phyloP scores from a whole-genome alignment of 257 asterid species.

The Jasminum sambac region DNA sequence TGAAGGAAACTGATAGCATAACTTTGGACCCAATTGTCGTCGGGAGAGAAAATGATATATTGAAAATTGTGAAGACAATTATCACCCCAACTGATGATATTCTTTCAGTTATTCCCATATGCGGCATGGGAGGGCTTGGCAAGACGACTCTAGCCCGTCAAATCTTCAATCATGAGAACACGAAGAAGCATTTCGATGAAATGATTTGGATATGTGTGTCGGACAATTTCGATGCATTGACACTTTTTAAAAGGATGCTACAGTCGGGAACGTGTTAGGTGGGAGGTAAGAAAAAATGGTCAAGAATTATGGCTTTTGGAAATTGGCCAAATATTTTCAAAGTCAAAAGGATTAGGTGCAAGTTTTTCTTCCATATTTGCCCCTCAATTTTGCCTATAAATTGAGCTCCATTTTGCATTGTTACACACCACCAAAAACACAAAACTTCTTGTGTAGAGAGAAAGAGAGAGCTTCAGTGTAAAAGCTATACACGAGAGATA shows the following conservation, averaged over 20 bases:
- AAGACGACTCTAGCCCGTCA: not conserved
- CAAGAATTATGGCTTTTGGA: no score
- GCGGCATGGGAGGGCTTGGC: not conserved
- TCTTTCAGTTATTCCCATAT: not conserved
- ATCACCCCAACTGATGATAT: not conserved
- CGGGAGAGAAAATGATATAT: constrained; percentile 25
- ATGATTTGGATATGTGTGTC: not conserved
- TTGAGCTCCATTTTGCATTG: no score
- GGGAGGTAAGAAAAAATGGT: no score
- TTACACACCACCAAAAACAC: no score
- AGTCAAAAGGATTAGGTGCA: no score
- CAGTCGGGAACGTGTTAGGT: no score
- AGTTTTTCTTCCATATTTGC: no score
- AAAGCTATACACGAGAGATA: no score
- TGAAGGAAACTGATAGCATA: constrained; percentile 15
- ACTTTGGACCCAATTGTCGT: constrained; percentile 11
- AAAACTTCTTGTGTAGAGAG: no score
- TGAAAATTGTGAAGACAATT: not conserved
- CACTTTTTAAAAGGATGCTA: not conserved
- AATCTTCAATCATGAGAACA: not conserved
- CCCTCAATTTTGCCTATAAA: no score
- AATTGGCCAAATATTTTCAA: no score
- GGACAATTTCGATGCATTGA: not conserved
- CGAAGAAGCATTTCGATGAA: not conserved
- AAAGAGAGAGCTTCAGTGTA: no score